Base-by-base conservation (phyloP, 192 early-diverging fungal species). In the Mortierella alpina region DNA sequence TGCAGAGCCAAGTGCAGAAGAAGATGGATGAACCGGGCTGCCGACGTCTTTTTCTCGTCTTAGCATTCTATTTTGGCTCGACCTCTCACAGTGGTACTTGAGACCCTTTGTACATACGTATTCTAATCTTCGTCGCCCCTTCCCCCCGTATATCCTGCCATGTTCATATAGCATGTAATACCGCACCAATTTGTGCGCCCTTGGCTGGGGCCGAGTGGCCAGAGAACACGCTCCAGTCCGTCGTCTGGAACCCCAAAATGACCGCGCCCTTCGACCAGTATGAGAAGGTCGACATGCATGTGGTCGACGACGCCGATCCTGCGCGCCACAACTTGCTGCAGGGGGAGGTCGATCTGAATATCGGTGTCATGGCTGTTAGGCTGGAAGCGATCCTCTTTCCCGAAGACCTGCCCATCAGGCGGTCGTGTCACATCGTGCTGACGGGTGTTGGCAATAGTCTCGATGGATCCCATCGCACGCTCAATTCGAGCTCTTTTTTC, bases 401-500 rank as follows among this genome's bases (percentile, higher is more conserved):
- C 13, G 64, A 59, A 1, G 40, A 23, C 46, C 7, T 63, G 47
- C 59, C 76, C 2, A 42, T 55, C 12, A 79, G 72, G 31, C 68
- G 76, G 18, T 79, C 76, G 4, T 72, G 69, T 17, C 76, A 79
- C 46, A 47, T 79, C 15, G 11, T 71, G 14, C 13, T 79, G 11
- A 63, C 49, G 7, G 20, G 49, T 20, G 23, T 6, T 18, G 56
- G 67, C 46, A 50, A 79, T 55, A 7, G 17, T 20, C 63, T 70
- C 18, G 59, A 71, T 23, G 63, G 64, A 11, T 61, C 50, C 0
- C 64, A 79, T 17, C 10, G 55, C 4, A 79, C 63, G 4, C 59
- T 79, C 15, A 72, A 66, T 45, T 72, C 76, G 7, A 67, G 69
- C 42, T 61, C 76, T 2, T 79, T 79, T 49, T 67, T 72, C 48